Evolutionary conservation across 1,284 basidiomycete genomes (phyloP), one percentile per base, ranked within the genome.

Genomic region (Trametes versicolor): DNA sequence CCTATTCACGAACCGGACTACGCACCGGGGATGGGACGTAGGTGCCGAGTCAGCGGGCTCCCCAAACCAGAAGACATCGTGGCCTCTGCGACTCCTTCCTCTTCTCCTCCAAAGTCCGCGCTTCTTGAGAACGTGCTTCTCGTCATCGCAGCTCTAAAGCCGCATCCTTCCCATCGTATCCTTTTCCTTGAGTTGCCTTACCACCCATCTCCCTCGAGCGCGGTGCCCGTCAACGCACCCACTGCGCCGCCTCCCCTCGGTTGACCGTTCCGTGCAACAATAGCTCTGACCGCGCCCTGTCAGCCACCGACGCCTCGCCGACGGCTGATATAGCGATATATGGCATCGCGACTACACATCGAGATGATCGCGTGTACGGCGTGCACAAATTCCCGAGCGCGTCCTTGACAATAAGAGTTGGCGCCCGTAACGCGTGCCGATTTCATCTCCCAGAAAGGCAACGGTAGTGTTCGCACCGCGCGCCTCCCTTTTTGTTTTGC

Each of bases 331-430:
- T 27, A 10, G 15, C 27, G 23, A 25, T 41, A 23, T 23, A 15
- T 27, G 25, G 23, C 54, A 19, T 10, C n/a, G 50, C 34, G 49
- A 51, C 37, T 43, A 23, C 37, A 27, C 21, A 60, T 60, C 49
- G 58, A 49, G 51, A 60, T 52, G 25, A 49, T 49, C 48, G 21
- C 43, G 21, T 32, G 47, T 49, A 25, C 39, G 25, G 25, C 47
- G 56, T 48, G 56, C 56, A 43, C 48, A 36, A 17, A 25, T 32
- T 51, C 25, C 58, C 49, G 51, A 36, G 37, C 23, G 50, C 21
- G 48, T 15, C 50, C 25, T 43, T 61, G 49, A 68, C 67, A 68
- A 68, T 68, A 66, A 66, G 65, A 59, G 29, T 4, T 51, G 53
- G 47, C 27, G 57, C 47, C 52, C 52, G 41, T 54, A 54, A 25